A percentile compares a stretch with the other conserved stretches of the same genome.
Evolutionary conservation across 2,329 filamentous ascomycete species (phyloP).

Genomic region (Aspergillus glaucus): DNA sequence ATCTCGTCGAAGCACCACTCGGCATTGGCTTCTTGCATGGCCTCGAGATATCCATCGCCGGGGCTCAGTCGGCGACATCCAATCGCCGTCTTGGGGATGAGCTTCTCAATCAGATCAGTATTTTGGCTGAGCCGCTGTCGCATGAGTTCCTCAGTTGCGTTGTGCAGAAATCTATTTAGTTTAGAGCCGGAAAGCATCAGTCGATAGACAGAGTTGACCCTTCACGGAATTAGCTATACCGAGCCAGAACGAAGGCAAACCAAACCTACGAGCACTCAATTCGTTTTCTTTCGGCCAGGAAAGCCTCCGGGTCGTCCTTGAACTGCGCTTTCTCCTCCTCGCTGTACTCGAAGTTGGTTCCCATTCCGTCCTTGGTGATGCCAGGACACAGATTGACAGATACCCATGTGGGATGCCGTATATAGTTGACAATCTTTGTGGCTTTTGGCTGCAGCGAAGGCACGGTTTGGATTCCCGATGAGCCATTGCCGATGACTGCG

Average conservation of each 20-base stretch:
- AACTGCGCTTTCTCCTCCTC: slow-evolving; percentile 19
- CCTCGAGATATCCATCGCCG: slow-evolving; percentile 23
- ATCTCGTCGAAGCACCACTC: slow-evolving; percentile 14
- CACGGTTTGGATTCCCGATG: slow-evolving; percentile 24
- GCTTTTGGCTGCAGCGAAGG: slow-evolving; percentile 12
- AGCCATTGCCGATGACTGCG: slow-evolving; percentile 30
- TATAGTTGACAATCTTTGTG: slow-evolving; percentile 19
- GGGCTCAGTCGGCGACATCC: slow-evolving; percentile 25
- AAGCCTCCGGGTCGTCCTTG: slow-evolving; percentile 8
- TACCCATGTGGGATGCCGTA: slow-evolving; percentile 25
- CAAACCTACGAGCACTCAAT: slow-evolving; percentile 15
- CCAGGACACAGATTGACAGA: slow-evolving; percentile 14
- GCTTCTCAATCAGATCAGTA: slow-evolving; percentile 12
- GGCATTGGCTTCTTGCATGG: slow-evolving; percentile 19
- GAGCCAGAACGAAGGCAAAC: background rate
- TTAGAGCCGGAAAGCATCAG: slow-evolving; percentile 10
- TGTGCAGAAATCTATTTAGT: slow-evolving; percentile 4
- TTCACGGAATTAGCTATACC: background rate
- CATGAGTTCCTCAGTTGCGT: slow-evolving; percentile 10
- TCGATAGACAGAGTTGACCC: slow-evolving; percentile 9
- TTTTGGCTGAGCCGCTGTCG: slow-evolving; percentile 11
- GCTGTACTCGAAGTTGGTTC: slow-evolving; percentile 16
- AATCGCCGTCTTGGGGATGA: slow-evolving; percentile 19
- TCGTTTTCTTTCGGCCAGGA: slow-evolving; percentile 15
- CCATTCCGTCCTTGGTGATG: slow-evolving; percentile 15